Percentiles rank a stretch among this genome's conserved stretches.
Conservation (phyloP, 2,329 filamentous ascomycete genomes). For the Malbranchea zuffiana region DNA sequence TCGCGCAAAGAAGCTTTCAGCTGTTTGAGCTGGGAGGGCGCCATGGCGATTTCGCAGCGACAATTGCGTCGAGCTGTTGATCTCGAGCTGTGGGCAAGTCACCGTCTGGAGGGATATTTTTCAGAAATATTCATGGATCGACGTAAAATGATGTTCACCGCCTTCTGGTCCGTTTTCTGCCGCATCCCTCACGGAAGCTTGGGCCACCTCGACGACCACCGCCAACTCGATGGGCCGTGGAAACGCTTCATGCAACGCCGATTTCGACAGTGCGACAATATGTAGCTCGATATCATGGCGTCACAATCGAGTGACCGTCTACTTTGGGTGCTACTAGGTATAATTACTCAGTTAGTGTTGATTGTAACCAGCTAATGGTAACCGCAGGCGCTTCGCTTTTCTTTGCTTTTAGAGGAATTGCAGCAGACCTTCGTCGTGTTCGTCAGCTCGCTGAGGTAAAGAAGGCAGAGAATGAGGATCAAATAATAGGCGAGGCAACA, state of each 20-base stretch:
- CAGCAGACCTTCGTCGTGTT: conserved; percentile 39
- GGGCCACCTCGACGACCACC: conserved; percentile 2
- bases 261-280: conserved; percentile 3
- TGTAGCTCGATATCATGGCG: conserved; percentile 21
- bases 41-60: conserved; percentile 48
- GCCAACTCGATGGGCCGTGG: background rate
- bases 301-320: conserved; percentile 27
- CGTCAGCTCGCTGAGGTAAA: conserved; percentile 48
- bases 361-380: conserved; percentile 9
- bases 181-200: conserved; percentile 16
- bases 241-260: conserved; percentile 10
- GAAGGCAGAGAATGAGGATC: conserved; percentile 52
- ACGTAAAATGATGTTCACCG: conserved; percentile 27
- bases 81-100: background rate
- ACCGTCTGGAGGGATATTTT: no score
- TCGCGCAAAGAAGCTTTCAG: conserved; percentile 84
- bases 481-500: conserved; percentile 64
- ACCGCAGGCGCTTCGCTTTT: conserved; percentile 33
- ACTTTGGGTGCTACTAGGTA: conserved; percentile 33
- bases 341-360: background rate
- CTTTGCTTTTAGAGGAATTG: conserved; percentile 45
- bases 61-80: background rate
- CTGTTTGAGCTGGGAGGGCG: conserved; percentile 91
- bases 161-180: conserved; percentile 22
- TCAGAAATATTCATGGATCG: no score